These are phyloP conservation scores for Jacaranda mimosifolia DNA, from an alignment of 257 asterid species.

Conservation along the genomic window DNA sequence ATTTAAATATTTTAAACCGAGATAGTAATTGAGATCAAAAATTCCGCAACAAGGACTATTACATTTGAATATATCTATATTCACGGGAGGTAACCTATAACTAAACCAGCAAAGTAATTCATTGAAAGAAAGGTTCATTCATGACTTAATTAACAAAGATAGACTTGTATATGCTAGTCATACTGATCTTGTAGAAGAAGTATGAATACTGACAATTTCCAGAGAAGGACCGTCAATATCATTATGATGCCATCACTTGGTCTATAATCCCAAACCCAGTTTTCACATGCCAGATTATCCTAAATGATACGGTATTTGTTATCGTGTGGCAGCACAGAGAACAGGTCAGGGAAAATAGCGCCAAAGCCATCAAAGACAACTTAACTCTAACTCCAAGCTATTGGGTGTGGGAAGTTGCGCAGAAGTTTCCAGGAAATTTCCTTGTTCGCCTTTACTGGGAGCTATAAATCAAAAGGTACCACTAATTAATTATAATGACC, in stretches of 20 bases:
- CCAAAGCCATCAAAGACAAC: too few relatives aligned
- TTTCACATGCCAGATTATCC: background rate
- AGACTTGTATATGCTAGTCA: background rate
- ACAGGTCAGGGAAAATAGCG: background rate
- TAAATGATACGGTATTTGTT: too few relatives aligned
- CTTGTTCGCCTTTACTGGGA: conserved; percentile 9
- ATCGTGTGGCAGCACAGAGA: background rate
- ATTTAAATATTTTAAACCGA: background rate
- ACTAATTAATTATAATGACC: background rate
- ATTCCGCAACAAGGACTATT: background rate
- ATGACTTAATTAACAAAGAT: conserved; percentile 10
- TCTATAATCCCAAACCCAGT: background rate
- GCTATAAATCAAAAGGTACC: conserved; percentile 24
- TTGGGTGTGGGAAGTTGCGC: background rate
- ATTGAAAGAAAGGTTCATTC: conserved; percentile 6
- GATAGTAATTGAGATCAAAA: background rate
- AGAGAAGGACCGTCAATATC: background rate
- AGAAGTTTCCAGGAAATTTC: conserved; percentile 38
- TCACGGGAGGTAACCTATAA: background rate
- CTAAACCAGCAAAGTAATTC: background rate
- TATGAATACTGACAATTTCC: conserved; percentile 1
- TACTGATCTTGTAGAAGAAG: background rate
- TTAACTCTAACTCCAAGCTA: too few relatives aligned
- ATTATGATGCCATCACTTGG: background rate
- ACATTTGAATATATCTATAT: background rate